Conservation (phyloP, 2,329 filamentous ascomycete species). For the Fonsecaea nubica region DNA sequence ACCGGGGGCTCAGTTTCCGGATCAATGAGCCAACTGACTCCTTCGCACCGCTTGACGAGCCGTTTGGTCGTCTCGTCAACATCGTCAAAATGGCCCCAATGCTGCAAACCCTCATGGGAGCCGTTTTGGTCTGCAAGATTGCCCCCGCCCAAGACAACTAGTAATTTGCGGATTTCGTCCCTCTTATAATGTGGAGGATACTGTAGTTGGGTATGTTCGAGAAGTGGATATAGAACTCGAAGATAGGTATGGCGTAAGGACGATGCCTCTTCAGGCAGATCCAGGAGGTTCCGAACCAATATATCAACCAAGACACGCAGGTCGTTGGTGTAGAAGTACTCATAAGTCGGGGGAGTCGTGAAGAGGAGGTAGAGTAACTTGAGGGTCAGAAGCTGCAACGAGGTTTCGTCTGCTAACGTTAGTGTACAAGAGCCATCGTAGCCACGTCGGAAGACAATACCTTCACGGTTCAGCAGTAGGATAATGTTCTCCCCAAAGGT, state of each 20-base stretch:
- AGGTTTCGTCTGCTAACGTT: conserved; percentile 71
- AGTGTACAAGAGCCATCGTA: conserved; percentile 14
- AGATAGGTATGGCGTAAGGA: conserved; percentile 90
- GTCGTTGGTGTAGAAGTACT: conserved; percentile 99
- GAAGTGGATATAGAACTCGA: conserved; percentile 85
- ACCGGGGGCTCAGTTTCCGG: conserved; percentile 43
- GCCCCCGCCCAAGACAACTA: conserved; percentile 75
- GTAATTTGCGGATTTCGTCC: conserved; percentile 77
- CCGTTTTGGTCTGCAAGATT: conserved; percentile 66
- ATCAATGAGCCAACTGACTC: conserved; percentile 55
- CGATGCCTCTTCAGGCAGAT: conserved; percentile 80
- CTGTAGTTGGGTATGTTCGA: conserved; percentile 89
- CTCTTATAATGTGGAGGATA: conserved; percentile 90
- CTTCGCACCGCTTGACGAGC: conserved; percentile 54
- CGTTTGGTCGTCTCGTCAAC: conserved; percentile 58
- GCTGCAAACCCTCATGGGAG: conserved; percentile 43
- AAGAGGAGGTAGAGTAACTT: conserved; percentile 96
- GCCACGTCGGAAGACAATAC: conserved; percentile 43
- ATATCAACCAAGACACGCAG: conserved; percentile 92
- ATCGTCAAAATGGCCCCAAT: conserved; percentile 57
- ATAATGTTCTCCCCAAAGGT: conserved; percentile 99
- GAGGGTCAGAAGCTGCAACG: conserved; percentile 91
- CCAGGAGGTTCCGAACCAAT: conserved; percentile 94
- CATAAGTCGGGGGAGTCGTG: conserved; percentile 86
- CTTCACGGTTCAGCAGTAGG: conserved; percentile 89